Evolutionary conservation across 139 green algal species (phyloP).

Genomic region (Auxenochlorella pyrenoidosa): DNA sequence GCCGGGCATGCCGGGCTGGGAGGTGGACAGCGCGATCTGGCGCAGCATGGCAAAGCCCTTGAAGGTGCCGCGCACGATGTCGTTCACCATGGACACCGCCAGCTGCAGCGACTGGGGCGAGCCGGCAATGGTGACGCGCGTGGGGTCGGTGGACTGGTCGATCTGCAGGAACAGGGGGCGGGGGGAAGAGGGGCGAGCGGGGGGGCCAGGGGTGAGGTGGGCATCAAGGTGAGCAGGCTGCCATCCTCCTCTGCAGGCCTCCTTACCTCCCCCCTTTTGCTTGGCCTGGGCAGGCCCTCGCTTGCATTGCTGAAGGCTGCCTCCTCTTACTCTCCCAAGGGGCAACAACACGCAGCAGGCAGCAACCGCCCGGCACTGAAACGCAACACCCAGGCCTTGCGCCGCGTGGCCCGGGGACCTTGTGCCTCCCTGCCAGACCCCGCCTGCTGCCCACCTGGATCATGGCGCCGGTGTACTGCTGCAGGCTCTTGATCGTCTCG

Average conservation of each 20-base stretch:
- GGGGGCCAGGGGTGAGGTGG: no score
- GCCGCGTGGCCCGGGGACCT: no score
- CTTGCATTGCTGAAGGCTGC: no score
- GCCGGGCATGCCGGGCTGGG: constrained; percentile 11
- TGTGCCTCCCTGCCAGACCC: neutral
- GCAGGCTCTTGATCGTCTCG: constrained; percentile 95
- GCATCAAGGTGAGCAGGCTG: no score
- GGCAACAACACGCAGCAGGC: neutral
- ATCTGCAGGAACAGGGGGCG: constrained; percentile 48
- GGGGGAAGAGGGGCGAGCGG: neutral
- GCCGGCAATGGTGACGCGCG: constrained; percentile 87
- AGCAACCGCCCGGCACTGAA: neutral
- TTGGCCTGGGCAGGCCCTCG: no score
- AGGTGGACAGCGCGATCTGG: constrained; percentile 50
- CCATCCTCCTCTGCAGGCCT: no score
- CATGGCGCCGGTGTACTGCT: constrained; percentile 80
- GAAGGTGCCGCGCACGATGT: constrained; percentile 70
- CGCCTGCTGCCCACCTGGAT: constrained; percentile 74
- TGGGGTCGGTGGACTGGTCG: constrained; percentile 86
- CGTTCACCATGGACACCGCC: constrained; percentile 51
- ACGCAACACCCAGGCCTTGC: neutral
- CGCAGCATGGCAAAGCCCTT: constrained; percentile 75
- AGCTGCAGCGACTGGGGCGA: constrained; percentile 57
- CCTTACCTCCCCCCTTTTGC: no score
- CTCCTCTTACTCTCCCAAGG: no score